Evolutionary conservation across 768 basidiomycete species (phyloP), one percentile per base, ranked within the genome.

Genomic region (Suillus hirtellus): DNA sequence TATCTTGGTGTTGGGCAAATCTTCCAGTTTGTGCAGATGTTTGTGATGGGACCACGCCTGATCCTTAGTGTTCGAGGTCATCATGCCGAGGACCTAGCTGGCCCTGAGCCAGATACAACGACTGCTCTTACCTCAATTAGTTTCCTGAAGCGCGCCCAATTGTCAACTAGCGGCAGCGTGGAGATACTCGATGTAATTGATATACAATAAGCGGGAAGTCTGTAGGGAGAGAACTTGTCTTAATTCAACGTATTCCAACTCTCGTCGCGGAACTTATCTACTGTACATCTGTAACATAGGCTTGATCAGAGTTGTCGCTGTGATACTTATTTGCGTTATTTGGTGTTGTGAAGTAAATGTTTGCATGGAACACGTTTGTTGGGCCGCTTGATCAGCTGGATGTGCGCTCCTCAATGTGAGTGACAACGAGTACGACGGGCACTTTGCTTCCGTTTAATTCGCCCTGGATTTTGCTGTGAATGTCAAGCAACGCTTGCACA

Each of bases 21-120:
- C 14, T 49, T 49, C 6, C 24, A 49, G 3, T 49, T 49, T 3
- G 49, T 8, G 14, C 49, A 49, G 24, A 8, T 49, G 14, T 49
- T 49, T 49, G 49, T 49, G 49, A 24, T 49, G 24, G 49, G 49
- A 49, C 49, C 49, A 27, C 49, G 49, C 24, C 49, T 49, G 24
- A 7, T 49, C 49, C 49, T 49, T 4, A 27, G 49, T 14, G 3
- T 49, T 49, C 49, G 49, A 9, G 49, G 24, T 24, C 7, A 49
- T 49, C 21, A 14, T 49, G 47, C 21, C 21, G 14, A 24, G 12
- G 14, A 3, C 7, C 7, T 27, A 27, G 14, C 49, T 15, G 14
- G 14, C 24, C 4, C 24, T 7, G 14, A 31, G 31, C 31, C 31
- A 6, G 5, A 49, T 27, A 1, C 24, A 27, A 8, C 7, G 9